Evolutionary conservation across 495 filamentous ascomycete genomes (phyloP).

Genomic region (Penicillium ochrochloron): DNA sequence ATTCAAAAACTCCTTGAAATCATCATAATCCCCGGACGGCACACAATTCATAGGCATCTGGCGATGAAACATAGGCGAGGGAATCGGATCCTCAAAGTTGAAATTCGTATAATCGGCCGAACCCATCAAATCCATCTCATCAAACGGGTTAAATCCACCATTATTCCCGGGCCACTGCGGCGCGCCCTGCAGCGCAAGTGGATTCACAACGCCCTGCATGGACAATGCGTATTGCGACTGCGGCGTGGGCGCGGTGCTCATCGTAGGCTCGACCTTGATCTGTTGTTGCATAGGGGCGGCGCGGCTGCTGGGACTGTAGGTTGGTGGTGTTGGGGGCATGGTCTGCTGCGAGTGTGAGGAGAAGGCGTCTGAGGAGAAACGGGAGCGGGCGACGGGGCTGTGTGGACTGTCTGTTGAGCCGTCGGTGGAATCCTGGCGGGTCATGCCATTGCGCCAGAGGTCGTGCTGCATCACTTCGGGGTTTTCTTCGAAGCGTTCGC

Average conservation of each 20-base stretch:
- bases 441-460: constrained; percentile 55
- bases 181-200: constrained; percentile 41
- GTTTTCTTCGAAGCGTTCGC: constrained; percentile 65
- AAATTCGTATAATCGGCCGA: constrained; percentile 40
- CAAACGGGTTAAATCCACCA: constrained; percentile 38
- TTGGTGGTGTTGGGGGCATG: constrained; percentile 45
- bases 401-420: constrained; percentile 58
- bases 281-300: constrained; percentile 17
- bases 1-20: constrained; percentile 52
- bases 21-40: constrained; percentile 43
- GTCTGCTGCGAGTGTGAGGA: constrained; percentile 29
- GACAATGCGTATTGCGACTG: constrained; percentile 31
- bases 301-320: constrained; percentile 40
- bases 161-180: constrained; percentile 35
- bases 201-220: constrained; percentile 48
- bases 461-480: constrained; percentile 58
- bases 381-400: constrained; percentile 42
- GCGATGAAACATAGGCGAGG: constrained; percentile 48
- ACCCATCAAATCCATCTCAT: constrained; percentile 50
- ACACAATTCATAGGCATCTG: constrained; percentile 47
- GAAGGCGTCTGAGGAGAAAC: constrained; percentile 45
- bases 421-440: constrained; percentile 58
- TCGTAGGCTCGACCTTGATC: constrained; percentile 39
- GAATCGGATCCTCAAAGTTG: constrained; percentile 42
- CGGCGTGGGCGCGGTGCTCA: constrained; percentile 24